Evolutionary conservation across 2,329 filamentous ascomycete genomes (phyloP).

Genomic region (Clarireedia homoeocarpa): DNA sequence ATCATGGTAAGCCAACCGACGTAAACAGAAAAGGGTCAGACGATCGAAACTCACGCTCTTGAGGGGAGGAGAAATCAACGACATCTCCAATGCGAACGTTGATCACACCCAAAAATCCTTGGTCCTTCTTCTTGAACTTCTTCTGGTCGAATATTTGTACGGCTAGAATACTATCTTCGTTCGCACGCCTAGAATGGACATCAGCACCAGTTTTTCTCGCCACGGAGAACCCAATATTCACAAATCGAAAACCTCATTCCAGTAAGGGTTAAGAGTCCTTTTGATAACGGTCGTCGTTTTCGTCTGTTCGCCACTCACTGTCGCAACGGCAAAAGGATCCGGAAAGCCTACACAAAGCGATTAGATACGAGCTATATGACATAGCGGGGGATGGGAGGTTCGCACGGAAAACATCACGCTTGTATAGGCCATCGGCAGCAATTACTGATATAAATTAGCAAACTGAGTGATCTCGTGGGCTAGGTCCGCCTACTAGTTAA

Average conservation of each 20-base stretch:
- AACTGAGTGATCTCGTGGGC: neutral
- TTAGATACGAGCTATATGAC: constrained; percentile 10
- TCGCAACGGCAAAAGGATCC: constrained; percentile 95
- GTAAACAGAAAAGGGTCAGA: constrained; percentile 3
- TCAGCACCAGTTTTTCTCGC: constrained; percentile 13
- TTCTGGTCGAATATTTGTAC: constrained; percentile 99
- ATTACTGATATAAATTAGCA: constrained; percentile 62
- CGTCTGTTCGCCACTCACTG: constrained; percentile 95
- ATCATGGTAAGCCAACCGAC: constrained; percentile 10
- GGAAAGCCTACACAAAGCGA: constrained; percentile 64
- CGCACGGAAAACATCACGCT: constrained; percentile 98
- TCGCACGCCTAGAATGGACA: constrained; percentile 59
- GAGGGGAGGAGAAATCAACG: constrained; percentile 80
- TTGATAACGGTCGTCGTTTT: constrained; percentile 97
- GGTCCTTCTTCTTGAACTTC: constrained; percentile 99
- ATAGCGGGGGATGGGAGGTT: constrained; percentile 24
- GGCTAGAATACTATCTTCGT: constrained; percentile 91
- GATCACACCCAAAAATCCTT: constrained; percentile 95
- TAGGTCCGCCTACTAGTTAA: constrained; percentile 67
- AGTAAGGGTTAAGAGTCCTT: constrained; percentile 97
- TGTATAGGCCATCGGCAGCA: constrained; percentile 96
- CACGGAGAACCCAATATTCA: constrained; percentile 32
- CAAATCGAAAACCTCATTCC: constrained; percentile 99
- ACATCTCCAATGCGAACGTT: constrained; percentile 94
- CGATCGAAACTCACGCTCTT: constrained; percentile 63